These are phyloP conservation scores for Phoma sp. DNA, from an alignment of 2,329 filamentous ascomycete species.

Conservation along the genomic window DNA sequence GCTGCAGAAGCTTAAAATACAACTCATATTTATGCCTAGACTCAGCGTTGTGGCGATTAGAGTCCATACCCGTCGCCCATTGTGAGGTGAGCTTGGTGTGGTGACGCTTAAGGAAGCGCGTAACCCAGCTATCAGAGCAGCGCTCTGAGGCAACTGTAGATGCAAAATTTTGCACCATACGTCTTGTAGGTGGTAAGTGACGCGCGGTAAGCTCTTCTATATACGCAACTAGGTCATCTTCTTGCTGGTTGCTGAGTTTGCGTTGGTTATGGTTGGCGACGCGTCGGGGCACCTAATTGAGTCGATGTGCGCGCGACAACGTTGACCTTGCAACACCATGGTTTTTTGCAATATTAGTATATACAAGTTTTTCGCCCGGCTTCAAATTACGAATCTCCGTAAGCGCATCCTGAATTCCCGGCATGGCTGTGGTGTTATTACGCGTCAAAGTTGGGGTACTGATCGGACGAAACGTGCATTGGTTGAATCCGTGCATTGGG, in stretches of 20 bases:
- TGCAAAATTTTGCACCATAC: slow-evolving; percentile 16
- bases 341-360: background rate
- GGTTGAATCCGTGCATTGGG: background rate
- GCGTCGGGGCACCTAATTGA: background rate
- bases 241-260: slow-evolving; percentile 10
- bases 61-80: slow-evolving; percentile 25
- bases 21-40: background rate
- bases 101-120: slow-evolving; percentile 22
- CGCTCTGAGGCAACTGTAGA: slow-evolving; percentile 16
- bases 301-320: background rate
- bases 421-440: background rate
- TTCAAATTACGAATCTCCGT: background rate
- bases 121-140: slow-evolving; percentile 22
- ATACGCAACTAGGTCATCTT: slow-evolving; percentile 25
- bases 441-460: background rate
- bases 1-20: background rate
- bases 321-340: background rate
- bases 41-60: slow-evolving; percentile 27
- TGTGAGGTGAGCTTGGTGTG: slow-evolving; percentile 12
- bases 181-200: slow-evolving; percentile 22
- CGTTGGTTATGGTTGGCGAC: background rate
- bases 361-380: background rate
- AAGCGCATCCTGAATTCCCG: background rate
- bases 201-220: slow-evolving; percentile 5
- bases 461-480: too few relatives aligned